Conservation (phyloP, 257 asterid genomes). For the Solanum chilense region DNA sequence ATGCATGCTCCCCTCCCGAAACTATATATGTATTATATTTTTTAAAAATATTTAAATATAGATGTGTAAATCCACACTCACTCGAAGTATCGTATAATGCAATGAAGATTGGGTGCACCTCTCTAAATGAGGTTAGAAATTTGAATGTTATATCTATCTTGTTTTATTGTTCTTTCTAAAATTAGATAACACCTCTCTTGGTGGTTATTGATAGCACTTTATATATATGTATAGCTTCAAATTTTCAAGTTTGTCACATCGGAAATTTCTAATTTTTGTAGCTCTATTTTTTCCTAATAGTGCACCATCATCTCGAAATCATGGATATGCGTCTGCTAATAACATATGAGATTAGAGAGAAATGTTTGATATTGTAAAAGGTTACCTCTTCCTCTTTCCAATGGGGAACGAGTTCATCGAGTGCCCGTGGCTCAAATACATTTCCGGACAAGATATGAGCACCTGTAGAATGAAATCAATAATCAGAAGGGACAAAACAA, state of each 20-base stretch:
- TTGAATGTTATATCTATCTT: not conserved
- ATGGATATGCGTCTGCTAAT: not conserved
- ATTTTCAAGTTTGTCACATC: not conserved
- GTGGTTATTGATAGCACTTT: not conserved
- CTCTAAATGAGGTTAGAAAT: not conserved
- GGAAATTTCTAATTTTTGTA: not conserved
- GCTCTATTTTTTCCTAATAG: not conserved
- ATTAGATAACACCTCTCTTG: not conserved
- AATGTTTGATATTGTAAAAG: not conserved
- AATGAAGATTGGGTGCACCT: not conserved
- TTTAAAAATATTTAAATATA: too few species aligned
- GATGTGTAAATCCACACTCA: not conserved
- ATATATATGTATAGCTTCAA: too few species aligned
- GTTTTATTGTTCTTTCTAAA: not conserved
- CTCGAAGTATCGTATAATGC: not conserved
- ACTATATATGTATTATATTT: too few species aligned
- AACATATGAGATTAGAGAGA: not conserved
- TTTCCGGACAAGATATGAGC: slow-evolving; percentile 95
- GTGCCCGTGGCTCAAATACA: slow-evolving; percentile 88
- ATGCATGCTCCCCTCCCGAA: not conserved
- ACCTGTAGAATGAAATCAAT: slow-evolving; percentile 27
- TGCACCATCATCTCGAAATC: not conserved
- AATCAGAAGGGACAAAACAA: not conserved
- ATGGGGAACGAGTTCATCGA: slow-evolving; percentile 86
- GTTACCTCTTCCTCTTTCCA: slow-evolving; percentile 84